phyloP scores from a whole-genome alignment of 1,139 yeast genomes.

The Protomyces pachydermus region DNA sequence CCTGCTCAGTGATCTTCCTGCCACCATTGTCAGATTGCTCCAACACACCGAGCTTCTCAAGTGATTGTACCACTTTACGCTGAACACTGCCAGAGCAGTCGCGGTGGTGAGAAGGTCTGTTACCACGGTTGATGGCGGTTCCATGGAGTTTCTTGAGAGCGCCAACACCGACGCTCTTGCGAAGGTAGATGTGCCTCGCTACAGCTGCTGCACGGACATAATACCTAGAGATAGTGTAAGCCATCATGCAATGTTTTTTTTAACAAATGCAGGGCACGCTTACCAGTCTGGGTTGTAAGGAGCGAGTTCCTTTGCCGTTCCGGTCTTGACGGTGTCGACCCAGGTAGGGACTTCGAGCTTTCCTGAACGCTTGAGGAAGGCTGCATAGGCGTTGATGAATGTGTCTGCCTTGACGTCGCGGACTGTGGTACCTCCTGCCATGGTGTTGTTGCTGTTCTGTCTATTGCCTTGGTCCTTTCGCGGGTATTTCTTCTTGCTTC shows the following conservation, averaged over 20 bases:
- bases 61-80: slow-evolving; percentile 97
- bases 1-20: slow-evolving; percentile 98
- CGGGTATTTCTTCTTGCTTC: background rate
- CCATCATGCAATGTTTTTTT: slow-evolving; percentile 10
- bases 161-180: slow-evolving; percentile 99
- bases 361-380: slow-evolving; percentile 95
- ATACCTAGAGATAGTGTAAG: slow-evolving; percentile 14
- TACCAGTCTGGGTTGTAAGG: slow-evolving; percentile 90
- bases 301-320: slow-evolving; percentile 98
- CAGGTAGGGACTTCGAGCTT: slow-evolving; percentile 96
- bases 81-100: slow-evolving; percentile 99
- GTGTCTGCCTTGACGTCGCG: slow-evolving; percentile 21
- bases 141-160: slow-evolving; percentile 98
- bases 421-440: slow-evolving; percentile 22
- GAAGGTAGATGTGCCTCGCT: slow-evolving; percentile 99
- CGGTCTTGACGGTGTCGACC: slow-evolving; percentile 99
- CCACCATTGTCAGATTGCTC: slow-evolving; percentile 98
- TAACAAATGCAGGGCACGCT: slow-evolving; percentile 17
- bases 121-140: slow-evolving; percentile 98
- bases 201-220: slow-evolving; percentile 90
- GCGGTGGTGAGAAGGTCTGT: slow-evolving; percentile 97
- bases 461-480: background rate
- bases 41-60: slow-evolving; percentile 96
- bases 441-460: background rate
- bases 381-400: slow-evolving; percentile 98